These are phyloP conservation scores for Gloeostereum incarnatum DNA, from an alignment of 768 basidiomycete species.

Conservation along the genomic window DNA sequence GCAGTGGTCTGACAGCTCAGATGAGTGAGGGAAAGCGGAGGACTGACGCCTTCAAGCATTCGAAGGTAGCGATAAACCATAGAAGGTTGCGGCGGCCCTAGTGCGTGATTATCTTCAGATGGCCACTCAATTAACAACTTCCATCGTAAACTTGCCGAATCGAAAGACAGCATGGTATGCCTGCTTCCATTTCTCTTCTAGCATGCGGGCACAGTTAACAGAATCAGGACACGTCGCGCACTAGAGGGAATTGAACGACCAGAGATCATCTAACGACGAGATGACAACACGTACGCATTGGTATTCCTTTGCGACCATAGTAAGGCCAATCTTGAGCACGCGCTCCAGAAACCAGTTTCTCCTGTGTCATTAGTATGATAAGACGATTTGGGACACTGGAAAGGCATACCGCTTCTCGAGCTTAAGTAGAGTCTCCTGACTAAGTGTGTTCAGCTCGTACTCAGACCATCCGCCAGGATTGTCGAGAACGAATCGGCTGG, in stretches of 20 bases:
- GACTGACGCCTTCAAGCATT: slow-evolving; percentile 84
- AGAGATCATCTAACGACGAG: background rate
- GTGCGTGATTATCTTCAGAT: background rate
- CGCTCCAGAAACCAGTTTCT: slow-evolving; percentile 95
- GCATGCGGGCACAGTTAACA: slow-evolving; percentile 62
- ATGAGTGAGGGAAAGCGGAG: slow-evolving; percentile 78
- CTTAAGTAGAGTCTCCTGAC: slow-evolving; percentile 75
- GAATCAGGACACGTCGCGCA: slow-evolving; percentile 82
- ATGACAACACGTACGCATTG: slow-evolving; percentile 64
- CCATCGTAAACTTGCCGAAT: slow-evolving; percentile 45
- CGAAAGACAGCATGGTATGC: slow-evolving; percentile 83
- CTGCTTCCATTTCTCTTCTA: slow-evolving; percentile 92
- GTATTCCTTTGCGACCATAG: slow-evolving; percentile 87
- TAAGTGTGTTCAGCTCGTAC: slow-evolving; percentile 74
- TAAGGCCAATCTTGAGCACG: slow-evolving; percentile 83
- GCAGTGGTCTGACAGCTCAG: slow-evolving; percentile 85
- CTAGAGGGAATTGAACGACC: slow-evolving; percentile 25
- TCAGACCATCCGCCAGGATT: slow-evolving; percentile 84
- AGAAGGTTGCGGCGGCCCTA: slow-evolving; percentile 80
- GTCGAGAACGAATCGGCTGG: slow-evolving; percentile 86
- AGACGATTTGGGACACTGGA: background rate
- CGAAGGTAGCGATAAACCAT: slow-evolving; percentile 92
- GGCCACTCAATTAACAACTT: background rate
- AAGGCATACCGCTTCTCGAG: slow-evolving; percentile 69
- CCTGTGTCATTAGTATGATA: slow-evolving; percentile 23